Conservation (phyloP, 441 rosid species). For the Bocquillonia castaneifolia region DNA sequence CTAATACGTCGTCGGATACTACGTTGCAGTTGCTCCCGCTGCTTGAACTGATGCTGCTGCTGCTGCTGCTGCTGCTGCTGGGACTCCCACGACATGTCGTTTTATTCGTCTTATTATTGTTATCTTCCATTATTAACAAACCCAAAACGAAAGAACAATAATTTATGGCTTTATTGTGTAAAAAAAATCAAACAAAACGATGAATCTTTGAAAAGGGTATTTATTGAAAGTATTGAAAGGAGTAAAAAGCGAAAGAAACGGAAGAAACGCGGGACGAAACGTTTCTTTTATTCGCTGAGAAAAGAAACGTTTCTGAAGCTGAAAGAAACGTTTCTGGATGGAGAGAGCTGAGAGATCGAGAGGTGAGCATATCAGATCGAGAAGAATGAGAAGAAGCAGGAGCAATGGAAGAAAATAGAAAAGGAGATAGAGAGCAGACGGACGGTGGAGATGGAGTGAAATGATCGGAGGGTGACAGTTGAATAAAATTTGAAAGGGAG, state of each 20-base stretch:
- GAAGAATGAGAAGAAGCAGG: no score
- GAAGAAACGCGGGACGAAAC: no score
- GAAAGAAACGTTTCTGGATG: background rate
- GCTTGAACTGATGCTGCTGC: background rate
- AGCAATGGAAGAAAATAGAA: background rate
- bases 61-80: no score
- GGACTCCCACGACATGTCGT: background rate
- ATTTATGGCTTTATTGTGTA: no score
- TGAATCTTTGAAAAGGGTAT: no score
- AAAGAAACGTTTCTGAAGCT: background rate
- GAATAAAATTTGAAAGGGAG: no score
- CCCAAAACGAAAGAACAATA: background rate
- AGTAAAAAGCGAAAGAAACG: no score
- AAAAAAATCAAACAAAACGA: no score
- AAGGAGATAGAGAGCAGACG: background rate
- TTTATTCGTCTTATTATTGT: constrained; percentile 22
- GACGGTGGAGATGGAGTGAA: constrained; percentile 27
- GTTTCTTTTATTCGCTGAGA: no score
- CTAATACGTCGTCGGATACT: constrained; percentile 53
- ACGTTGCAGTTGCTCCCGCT: constrained; percentile 17
- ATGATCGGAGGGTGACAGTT: constrained; percentile 34
- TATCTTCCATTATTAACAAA: constrained; percentile 18
- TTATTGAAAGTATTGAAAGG: no score
- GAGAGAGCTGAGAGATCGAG: no score
- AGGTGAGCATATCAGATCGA: no score